phyloP scores from a whole-genome alignment of 2,329 filamentous ascomycete species.

The Pseudogymnoascus sp. region DNA sequence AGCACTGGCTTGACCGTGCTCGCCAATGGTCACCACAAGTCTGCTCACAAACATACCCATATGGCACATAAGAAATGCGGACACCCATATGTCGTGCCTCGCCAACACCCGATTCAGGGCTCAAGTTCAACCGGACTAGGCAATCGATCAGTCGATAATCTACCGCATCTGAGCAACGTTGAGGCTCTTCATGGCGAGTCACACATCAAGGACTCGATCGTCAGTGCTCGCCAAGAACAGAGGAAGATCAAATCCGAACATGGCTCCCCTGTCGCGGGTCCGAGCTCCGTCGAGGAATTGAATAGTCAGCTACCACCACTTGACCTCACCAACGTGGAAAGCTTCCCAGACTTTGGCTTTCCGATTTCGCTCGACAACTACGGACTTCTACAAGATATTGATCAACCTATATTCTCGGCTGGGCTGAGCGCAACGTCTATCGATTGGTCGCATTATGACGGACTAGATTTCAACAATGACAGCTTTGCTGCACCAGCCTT shows the following conservation, averaged over 20 bases:
- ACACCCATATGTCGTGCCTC: conserved; percentile 48
- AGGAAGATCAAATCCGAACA: conserved; percentile 53
- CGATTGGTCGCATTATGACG: conserved; percentile 44
- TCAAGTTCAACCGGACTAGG: conserved; percentile 40
- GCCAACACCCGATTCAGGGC: conserved; percentile 47
- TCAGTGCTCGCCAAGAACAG: conserved; percentile 31
- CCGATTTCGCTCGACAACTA: conserved; percentile 43
- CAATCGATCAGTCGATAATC: conserved; percentile 38
- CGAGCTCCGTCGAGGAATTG: conserved; percentile 38
- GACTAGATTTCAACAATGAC: conserved; percentile 41
- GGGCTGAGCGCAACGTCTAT: conserved; percentile 48
- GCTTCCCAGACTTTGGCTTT: conserved; percentile 36
- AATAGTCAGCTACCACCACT: conserved; percentile 47
- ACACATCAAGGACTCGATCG: conserved; percentile 30
- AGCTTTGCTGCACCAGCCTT: conserved; percentile 46
- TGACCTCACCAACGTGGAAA: conserved; percentile 49
- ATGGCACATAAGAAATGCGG: conserved; percentile 49
- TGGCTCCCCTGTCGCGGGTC: conserved; percentile 47
- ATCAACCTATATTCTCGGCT: conserved; percentile 53
- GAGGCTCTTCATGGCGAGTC: conserved; percentile 31
- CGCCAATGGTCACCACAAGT: conserved; percentile 56
- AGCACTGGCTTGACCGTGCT: conserved; percentile 47
- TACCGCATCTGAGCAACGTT: conserved; percentile 33
- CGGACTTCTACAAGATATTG: conserved; percentile 37
- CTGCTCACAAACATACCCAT: conserved; percentile 51